Conservation (phyloP, 2,329 filamentous ascomycete species). For the Aspergillus quadrilineatus region DNA sequence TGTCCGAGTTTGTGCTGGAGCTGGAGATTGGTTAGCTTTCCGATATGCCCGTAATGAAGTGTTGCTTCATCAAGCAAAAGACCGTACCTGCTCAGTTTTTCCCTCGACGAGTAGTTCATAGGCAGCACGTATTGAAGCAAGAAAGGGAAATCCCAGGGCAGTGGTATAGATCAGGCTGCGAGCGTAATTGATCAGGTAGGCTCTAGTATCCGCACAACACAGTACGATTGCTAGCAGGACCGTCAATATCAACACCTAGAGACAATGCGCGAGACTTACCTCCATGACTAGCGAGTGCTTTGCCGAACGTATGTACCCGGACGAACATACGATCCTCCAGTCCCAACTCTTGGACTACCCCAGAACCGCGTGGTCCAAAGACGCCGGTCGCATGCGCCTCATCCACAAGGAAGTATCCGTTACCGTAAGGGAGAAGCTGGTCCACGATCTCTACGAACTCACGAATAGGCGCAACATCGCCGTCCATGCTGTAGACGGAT, state of each 20-base stretch:
- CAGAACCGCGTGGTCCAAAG: constrained; percentile 50
- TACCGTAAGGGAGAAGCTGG: constrained; percentile 54
- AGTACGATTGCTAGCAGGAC: constrained; percentile 56
- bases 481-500: constrained; percentile 80
- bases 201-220: constrained; percentile 58
- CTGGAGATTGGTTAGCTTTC: constrained; percentile 21
- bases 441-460: constrained; percentile 62
- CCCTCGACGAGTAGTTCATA: constrained; percentile 59
- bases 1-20: constrained; percentile 48
- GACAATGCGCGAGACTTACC: constrained; percentile 49
- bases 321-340: constrained; percentile 53
- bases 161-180: constrained; percentile 75
- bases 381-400: constrained; percentile 57
- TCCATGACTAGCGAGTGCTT: constrained; percentile 62
- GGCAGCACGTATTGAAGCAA: constrained; percentile 58
- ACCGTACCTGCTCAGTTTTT: constrained; percentile 46
- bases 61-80: constrained; percentile 4
- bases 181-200: constrained; percentile 73
- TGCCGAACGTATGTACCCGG: constrained; percentile 54
- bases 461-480: constrained; percentile 65
- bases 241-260: constrained; percentile 19
- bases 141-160: constrained; percentile 61
- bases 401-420: constrained; percentile 57
- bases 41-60: too few relatives aligned
- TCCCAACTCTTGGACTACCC: constrained; percentile 51